phyloP scores from a whole-genome alignment of 179 eudicot species.

The Beta corolliflora region DNA sequence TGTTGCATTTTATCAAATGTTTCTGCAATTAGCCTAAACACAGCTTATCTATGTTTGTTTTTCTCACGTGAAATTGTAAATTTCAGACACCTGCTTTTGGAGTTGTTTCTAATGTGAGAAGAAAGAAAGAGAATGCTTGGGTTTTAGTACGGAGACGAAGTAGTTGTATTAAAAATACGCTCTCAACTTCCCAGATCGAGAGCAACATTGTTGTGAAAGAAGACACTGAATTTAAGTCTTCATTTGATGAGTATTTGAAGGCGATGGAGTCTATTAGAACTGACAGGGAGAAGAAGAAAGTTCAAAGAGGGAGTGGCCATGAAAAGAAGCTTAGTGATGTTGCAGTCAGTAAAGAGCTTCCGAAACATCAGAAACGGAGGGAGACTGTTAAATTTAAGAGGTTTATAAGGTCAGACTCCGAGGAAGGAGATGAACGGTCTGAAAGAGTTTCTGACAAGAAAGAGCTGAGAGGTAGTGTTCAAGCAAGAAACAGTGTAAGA shows the following conservation, averaged over 20 bases:
- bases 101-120: constrained; percentile 30
- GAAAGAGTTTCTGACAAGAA: constrained; percentile 19
- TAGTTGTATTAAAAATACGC: constrained; percentile 12
- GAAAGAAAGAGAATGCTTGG: constrained; percentile 23
- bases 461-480: neutral
- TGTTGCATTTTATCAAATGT: neutral
- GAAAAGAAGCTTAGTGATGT: constrained; percentile 16
- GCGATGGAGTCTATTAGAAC: constrained; percentile 69
- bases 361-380: neutral
- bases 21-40: neutral
- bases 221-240: constrained; percentile 61
- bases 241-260: constrained; percentile 81
- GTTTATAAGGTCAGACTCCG: constrained; percentile 17
- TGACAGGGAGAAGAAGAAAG: constrained; percentile 33
- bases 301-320: constrained; percentile 12
- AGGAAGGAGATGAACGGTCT: constrained; percentile 4
- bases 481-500: constrained; percentile 5
- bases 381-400: constrained; percentile 7
- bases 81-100: constrained; percentile 40
- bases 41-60: neutral
- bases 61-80: neutral
- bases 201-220: constrained; percentile 37
- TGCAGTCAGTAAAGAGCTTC: constrained; percentile 11
- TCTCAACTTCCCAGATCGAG: constrained; percentile 24
- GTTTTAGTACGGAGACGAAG: constrained; percentile 16